A percentile compares a stretch with the other conserved stretches of the same genome.
These are phyloP conservation scores for Penicillium concentricum DNA, from an alignment of 2,329 filamentous ascomycete species.

Conservation along the genomic window DNA sequence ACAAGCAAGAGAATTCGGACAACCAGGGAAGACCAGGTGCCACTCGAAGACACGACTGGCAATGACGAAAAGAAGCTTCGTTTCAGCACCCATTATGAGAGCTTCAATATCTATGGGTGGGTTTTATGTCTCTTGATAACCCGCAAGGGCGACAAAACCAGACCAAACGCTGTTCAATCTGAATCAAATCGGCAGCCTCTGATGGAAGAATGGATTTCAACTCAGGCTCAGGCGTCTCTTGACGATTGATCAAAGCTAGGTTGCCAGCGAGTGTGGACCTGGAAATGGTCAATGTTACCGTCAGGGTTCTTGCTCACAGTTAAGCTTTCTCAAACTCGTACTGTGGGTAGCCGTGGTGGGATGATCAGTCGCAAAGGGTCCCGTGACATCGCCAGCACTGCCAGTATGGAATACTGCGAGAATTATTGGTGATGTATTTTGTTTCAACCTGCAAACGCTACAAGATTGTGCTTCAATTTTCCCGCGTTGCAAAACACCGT, in stretches of 20 bases:
- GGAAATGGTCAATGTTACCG: slow-evolving; percentile 1
- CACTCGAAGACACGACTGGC: slow-evolving; percentile 7
- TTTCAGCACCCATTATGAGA: slow-evolving; percentile 86
- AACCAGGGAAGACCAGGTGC: not conserved
- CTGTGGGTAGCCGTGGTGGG: slow-evolving; percentile 10
- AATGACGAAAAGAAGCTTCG: slow-evolving; percentile 90
- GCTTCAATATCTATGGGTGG: slow-evolving; percentile 92
- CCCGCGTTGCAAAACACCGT: not conserved
- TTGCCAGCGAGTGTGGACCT: not conserved
- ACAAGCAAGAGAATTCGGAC: not conserved
- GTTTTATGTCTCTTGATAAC: slow-evolving; percentile 89
- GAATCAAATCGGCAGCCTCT: slow-evolving; percentile 56
- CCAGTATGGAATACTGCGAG: not conserved
- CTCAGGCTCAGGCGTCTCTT: slow-evolving; percentile 55
- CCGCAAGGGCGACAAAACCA: slow-evolving; percentile 57
- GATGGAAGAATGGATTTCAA: slow-evolving; percentile 87
- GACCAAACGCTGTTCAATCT: slow-evolving; percentile 32
- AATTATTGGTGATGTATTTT: slow-evolving; percentile 14
- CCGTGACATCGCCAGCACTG: slow-evolving; percentile 9
- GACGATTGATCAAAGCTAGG: slow-evolving; percentile 29
- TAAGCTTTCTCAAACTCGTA: slow-evolving; percentile 10
- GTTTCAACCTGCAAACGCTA: slow-evolving; percentile 4
- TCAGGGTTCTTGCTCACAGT: not conserved
- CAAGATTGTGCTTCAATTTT: not conserved
- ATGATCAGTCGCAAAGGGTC: slow-evolving; percentile 5